Conservation (phyloP, 345 rosid species). For the Populus euphratica region DNA sequence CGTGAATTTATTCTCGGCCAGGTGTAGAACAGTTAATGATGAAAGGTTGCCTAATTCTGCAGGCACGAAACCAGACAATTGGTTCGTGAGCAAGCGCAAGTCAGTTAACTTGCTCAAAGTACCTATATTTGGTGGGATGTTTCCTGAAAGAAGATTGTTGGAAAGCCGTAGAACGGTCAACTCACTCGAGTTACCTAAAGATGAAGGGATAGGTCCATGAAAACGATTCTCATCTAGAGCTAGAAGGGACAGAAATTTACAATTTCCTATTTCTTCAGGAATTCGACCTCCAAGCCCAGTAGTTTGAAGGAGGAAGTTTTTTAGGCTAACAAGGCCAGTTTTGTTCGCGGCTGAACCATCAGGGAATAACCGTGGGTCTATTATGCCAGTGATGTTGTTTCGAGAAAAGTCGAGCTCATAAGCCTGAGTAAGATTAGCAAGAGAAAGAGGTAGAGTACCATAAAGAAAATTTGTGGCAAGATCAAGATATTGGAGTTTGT, state of each 20-base stretch:
- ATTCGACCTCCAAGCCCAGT: constrained; percentile 15
- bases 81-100: constrained; percentile 12
- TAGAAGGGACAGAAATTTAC: constrained; percentile 9
- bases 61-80: constrained; percentile 27
- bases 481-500: constrained; percentile 21
- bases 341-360: not conserved
- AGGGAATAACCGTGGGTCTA: constrained; percentile 12
- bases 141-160: constrained; percentile 20
- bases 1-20: constrained; percentile 23
- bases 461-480: constrained; percentile 19
- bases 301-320: not conserved
- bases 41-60: constrained; percentile 26
- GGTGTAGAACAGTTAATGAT: constrained; percentile 14
- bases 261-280: constrained; percentile 17
- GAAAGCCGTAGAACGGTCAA: constrained; percentile 8
- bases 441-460: constrained; percentile 23
- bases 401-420: constrained; percentile 29
- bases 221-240: constrained; percentile 14
- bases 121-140: constrained; percentile 13
- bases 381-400: constrained; percentile 16
- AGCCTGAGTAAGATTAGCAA: constrained; percentile 26
- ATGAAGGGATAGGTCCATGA: constrained; percentile 5
- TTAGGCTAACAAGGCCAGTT: constrained; percentile 6
- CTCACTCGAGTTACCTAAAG: constrained; percentile 18
- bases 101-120: constrained; percentile 18